Conservation (phyloP, 768 basidiomycete species). For the Suillus cothurnatus region DNA sequence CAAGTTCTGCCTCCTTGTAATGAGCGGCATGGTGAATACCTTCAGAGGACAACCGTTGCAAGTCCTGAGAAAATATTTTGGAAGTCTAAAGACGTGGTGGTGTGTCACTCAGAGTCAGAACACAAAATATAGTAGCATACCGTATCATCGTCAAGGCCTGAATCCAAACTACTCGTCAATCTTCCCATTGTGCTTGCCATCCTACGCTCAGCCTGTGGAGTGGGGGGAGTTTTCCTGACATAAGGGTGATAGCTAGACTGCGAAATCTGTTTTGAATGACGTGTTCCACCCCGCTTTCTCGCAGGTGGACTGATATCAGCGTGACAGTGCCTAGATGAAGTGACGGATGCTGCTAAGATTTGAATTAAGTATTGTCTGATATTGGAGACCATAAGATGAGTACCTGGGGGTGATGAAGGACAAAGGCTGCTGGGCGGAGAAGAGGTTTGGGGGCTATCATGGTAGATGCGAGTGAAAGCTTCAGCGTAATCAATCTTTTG, state of each 20-base stretch:
- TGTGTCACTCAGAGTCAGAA: not conserved
- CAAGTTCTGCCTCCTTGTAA: too few species aligned
- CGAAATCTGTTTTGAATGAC: not conserved
- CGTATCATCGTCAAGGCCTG: not conserved
- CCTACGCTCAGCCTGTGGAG: not conserved
- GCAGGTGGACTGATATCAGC: not conserved
- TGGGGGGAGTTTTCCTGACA: not conserved
- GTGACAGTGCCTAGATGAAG: not conserved
- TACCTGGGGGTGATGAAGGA: not conserved
- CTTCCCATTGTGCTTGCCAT: not conserved
- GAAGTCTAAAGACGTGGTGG: not conserved
- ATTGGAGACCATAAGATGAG: too few species aligned
- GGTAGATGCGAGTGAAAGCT: too few species aligned
- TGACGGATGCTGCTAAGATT: not conserved
- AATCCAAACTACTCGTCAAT: not conserved
- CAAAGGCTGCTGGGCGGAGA: not conserved
- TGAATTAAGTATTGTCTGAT: too few species aligned
- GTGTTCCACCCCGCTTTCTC: not conserved
- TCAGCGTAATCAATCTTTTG: too few species aligned
- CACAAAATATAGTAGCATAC: not conserved
- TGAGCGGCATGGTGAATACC: not conserved
- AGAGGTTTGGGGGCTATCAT: too few species aligned
- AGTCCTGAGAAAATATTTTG: not conserved
- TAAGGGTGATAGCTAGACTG: not conserved
- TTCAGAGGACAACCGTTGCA: not conserved